Evolutionary conservation across 441 rosid genomes (phyloP).

Genomic region (Arabidopsis lyrata): DNA sequence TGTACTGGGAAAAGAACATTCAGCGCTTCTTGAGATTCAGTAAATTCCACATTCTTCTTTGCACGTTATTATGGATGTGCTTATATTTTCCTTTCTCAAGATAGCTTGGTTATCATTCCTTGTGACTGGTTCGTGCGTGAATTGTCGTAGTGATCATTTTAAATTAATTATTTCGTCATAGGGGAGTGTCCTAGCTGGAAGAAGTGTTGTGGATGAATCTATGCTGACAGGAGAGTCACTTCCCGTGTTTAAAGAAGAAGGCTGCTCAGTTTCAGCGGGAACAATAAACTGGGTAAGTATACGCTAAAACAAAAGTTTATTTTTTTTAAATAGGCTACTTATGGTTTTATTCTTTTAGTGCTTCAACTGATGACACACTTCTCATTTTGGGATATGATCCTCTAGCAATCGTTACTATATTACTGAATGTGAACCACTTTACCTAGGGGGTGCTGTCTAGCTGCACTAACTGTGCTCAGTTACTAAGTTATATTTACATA

Average conservation of each 20-base stretch:
- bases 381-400: slow-evolving; percentile 1
- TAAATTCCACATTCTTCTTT: slow-evolving; percentile 19
- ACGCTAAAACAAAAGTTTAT: slow-evolving; percentile 20
- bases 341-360: slow-evolving; percentile 14
- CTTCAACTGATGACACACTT: slow-evolving; percentile 7
- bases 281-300: slow-evolving; percentile 89
- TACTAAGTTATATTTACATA: slow-evolving; percentile 15
- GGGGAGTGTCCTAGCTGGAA: slow-evolving; percentile 93
- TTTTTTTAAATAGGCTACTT: background rate
- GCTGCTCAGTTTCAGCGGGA: slow-evolving; percentile 87
- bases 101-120: slow-evolving; percentile 5
- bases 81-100: background rate
- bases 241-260: slow-evolving; percentile 88
- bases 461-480: slow-evolving; percentile 2
- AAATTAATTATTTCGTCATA: slow-evolving; percentile 34
- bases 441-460: slow-evolving; percentile 11
- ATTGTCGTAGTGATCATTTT: slow-evolving; percentile 12
- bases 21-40: slow-evolving; percentile 18
- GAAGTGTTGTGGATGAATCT: slow-evolving; percentile 97
- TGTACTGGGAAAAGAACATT: background rate
- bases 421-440: background rate
- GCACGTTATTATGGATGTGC: slow-evolving; percentile 4
- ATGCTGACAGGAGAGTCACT: slow-evolving; percentile 98
- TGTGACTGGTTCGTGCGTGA: slow-evolving; percentile 7
- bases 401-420: background rate